Percentiles rank a stretch among this genome's conserved stretches.
Evolutionary conservation across 768 basidiomycete genomes (phyloP).

Genomic region (Myochromella boudieri): DNA sequence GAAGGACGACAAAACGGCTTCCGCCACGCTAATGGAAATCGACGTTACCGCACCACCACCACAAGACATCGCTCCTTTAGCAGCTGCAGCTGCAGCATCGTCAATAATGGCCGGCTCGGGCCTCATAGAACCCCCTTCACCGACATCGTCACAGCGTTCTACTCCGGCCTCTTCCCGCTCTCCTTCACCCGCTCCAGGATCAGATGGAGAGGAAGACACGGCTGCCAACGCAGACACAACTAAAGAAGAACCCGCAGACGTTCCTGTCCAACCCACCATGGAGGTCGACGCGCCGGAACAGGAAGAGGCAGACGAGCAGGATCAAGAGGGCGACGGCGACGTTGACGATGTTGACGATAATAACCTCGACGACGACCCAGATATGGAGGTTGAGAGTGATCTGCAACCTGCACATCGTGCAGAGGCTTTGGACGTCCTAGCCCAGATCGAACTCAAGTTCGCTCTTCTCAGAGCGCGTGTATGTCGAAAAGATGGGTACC

Average conservation of each 20-base stretch:
- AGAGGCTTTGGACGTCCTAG: conserved; percentile 86
- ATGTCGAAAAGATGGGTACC: conserved; percentile 92
- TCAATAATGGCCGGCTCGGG: conserved; percentile 49
- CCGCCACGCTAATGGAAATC: conserved; percentile 21
- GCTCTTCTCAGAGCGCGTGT: conserved; percentile 82
- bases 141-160: conserved; percentile 30
- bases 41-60: conserved; percentile 30
- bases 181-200: conserved; percentile 32
- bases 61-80: conserved; percentile 27
- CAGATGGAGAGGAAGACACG: conserved; percentile 7
- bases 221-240: conserved; percentile 15
- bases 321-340: conserved; percentile 27
- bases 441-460: conserved; percentile 91
- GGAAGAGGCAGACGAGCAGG: conserved; percentile 32
- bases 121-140: conserved; percentile 37
- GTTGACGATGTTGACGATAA: conserved; percentile 32
- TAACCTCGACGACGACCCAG: conserved; percentile 41
- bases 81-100: conserved; percentile 40
- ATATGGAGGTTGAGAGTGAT: conserved; percentile 59
- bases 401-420: conserved; percentile 80
- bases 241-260: conserved; percentile 7
- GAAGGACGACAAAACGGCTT: conserved; percentile 20
- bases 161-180: conserved; percentile 43
- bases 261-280: conserved; percentile 13
- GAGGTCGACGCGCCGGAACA: conserved; percentile 23